phyloP scores from a whole-genome alignment of 768 basidiomycete species.

The Boletus coccyginus region DNA sequence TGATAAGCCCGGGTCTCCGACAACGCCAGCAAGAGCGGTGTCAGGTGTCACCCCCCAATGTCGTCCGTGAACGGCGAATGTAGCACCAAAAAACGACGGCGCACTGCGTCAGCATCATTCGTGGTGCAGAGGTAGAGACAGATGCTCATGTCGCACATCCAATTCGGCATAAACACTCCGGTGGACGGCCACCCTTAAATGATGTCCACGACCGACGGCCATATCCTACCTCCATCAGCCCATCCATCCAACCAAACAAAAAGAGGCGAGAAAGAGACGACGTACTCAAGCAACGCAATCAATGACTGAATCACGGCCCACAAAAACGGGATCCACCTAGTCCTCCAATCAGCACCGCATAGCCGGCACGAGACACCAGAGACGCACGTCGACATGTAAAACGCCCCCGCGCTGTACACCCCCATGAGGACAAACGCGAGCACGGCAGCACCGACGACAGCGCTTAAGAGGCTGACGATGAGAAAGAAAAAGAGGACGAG shows the following conservation, averaged over 20 bases:
- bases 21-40: no score
- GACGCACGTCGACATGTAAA: constrained; percentile 42
- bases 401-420: constrained; percentile 37
- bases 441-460: constrained; percentile 38
- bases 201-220: constrained; percentile 43
- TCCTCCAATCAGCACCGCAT: neutral
- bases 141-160: no score
- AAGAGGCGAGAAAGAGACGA: neutral
- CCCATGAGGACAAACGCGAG: constrained; percentile 38
- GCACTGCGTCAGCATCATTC: no score
- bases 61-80: no score
- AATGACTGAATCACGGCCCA: constrained; percentile 41
- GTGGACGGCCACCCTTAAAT: constrained; percentile 19
- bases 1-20: no score
- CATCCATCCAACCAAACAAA: no score
- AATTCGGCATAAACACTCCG: no score
- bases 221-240: constrained; percentile 31
- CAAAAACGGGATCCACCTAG: constrained; percentile 41
- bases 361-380: no score
- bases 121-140: no score
- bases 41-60: no score
- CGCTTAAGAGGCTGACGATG: constrained; percentile 32
- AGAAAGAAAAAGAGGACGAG: constrained; percentile 40
- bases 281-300: constrained; percentile 35
- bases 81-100: no score